Evolutionary conservation across 345 rosid species (phyloP).

Genomic region (Lenwebbia sp.): DNA sequence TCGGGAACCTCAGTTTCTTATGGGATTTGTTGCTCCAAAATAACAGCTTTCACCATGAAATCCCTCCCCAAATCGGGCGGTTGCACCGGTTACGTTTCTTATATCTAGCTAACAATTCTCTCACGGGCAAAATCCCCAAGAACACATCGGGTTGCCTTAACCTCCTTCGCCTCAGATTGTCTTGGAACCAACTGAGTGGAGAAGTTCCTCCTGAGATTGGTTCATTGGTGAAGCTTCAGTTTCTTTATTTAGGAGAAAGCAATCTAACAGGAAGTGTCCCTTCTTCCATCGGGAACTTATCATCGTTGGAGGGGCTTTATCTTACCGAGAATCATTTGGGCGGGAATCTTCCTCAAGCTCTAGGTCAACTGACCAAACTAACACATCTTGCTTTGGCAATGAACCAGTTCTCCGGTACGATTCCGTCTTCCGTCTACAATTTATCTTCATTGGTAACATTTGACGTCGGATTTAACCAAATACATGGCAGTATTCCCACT

Average conservation of each 20-base stretch:
- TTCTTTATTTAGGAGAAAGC: not conserved
- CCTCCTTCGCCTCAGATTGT: too few species aligned
- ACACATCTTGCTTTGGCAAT: rapidly evolving
- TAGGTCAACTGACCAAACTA: constrained; percentile 4
- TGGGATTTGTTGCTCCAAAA: not conserved
- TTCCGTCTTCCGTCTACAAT: constrained; percentile 18
- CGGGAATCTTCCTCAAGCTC: constrained; percentile 4
- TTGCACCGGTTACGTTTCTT: constrained; percentile 9
- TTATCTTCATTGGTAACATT: not conserved
- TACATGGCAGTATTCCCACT: constrained; percentile 20
- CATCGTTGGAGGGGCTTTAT: not conserved
- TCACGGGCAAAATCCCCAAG: too few species aligned
- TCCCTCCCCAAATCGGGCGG: not conserved
- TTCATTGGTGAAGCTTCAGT: not conserved
- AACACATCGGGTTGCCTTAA: too few species aligned
- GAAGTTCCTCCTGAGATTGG: too few species aligned
- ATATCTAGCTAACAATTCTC: too few species aligned
- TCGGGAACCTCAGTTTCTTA: not conserved
- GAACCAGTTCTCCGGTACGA: constrained; percentile 2
- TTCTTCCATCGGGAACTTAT: constrained; percentile 10
- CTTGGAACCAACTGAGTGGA: too few species aligned
- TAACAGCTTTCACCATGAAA: not conserved
- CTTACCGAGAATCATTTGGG: not conserved
- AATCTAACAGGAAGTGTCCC: constrained; percentile 16
- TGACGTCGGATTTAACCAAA: not conserved